Base-by-base conservation (phyloP, 306 rosid genomes). In the Echinosophora koreensis region DNA sequence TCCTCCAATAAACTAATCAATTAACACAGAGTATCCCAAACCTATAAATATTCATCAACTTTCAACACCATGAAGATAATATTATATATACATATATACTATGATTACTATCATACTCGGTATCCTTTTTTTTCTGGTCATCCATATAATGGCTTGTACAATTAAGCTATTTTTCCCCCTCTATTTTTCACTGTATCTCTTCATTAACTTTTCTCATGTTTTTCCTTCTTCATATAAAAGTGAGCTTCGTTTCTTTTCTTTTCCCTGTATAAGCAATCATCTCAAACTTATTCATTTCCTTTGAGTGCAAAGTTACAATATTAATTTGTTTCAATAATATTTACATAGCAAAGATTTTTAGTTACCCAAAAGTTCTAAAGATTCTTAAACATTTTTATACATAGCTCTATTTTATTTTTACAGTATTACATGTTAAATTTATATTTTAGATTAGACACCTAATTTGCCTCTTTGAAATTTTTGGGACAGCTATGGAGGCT, bases 401-500 rank as follows among this genome's bases (percentile, higher is more conserved):
- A 30, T 30, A 30, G 32, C 2, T 30, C 3, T 1, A 30, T 30
- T 30, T 30, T 30, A 2, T 30, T 30, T 30, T 30, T 30, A 3
- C 30, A 28, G 30, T 28, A 28, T 28, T 28, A 28, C 32, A 30
- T 30, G 32, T 30, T 30, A 2, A 30, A 30, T 30, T 30, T 30
- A 30, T 30, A 30, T 30, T 30, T 3, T 30, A 30, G 32, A 30
- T 3, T 30, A 30, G 32, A 30, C 2, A 30, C 32, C 3, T 30
- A 30, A 2, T 30, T 30, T 30, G 3, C 2, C 32, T 30, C 32
- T 30, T 30, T 30, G 2, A 30, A 30, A 30, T 1, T 30, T 30
- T 30, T 30, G 68, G 10, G 51, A 80, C 77, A 96, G 99, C 98
- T 15, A 77, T 93, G 94, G 99, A 96, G 83, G 86, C 84, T 6